Evolutionary conservation across 495 filamentous ascomycete genomes (phyloP).

Genomic region (Trichocladium antarcticum): DNA sequence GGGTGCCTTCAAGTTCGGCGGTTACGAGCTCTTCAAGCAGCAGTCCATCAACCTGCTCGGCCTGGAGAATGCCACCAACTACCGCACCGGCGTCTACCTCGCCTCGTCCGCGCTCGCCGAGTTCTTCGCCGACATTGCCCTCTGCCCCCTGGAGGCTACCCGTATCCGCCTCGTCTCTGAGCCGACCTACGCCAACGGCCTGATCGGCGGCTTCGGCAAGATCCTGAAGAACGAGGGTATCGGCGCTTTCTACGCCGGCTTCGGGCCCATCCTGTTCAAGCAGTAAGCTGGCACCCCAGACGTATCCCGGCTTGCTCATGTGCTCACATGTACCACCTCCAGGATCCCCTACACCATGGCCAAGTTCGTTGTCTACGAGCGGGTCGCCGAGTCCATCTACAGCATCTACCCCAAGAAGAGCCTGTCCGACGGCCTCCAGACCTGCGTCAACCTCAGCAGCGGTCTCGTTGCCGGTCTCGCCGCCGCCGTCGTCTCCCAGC

Average conservation of each 20-base stretch:
- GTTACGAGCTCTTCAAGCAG: constrained; percentile 94
- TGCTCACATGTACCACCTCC: constrained; percentile 11
- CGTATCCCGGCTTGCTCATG: background rate
- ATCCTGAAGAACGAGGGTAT: constrained; percentile 75
- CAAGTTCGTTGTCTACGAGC: constrained; percentile 99
- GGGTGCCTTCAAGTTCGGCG: constrained; percentile 90
- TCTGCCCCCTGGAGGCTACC: constrained; percentile 88
- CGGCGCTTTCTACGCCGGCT: constrained; percentile 88
- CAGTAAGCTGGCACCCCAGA: constrained; percentile 53
- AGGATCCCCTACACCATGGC: constrained; percentile 99
- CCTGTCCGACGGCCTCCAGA: constrained; percentile 64
- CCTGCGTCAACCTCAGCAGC: constrained; percentile 82
- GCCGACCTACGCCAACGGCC: constrained; percentile 74
- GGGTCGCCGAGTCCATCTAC: constrained; percentile 77
- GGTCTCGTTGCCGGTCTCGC: constrained; percentile 97
- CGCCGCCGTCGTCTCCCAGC: constrained; percentile 90
- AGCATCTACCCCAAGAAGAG: constrained; percentile 60
- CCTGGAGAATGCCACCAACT: constrained; percentile 67
- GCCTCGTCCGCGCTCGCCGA: constrained; percentile 73
- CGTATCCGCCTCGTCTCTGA: constrained; percentile 91
- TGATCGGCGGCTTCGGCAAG: constrained; percentile 73
- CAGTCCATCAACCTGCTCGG: constrained; percentile 75
- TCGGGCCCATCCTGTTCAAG: constrained; percentile 90
- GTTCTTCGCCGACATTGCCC: constrained; percentile 90
- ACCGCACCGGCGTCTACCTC: constrained; percentile 82